Conservation (phyloP, 1,284 basidiomycete species). For the Singerocomus inundabilis region DNA sequence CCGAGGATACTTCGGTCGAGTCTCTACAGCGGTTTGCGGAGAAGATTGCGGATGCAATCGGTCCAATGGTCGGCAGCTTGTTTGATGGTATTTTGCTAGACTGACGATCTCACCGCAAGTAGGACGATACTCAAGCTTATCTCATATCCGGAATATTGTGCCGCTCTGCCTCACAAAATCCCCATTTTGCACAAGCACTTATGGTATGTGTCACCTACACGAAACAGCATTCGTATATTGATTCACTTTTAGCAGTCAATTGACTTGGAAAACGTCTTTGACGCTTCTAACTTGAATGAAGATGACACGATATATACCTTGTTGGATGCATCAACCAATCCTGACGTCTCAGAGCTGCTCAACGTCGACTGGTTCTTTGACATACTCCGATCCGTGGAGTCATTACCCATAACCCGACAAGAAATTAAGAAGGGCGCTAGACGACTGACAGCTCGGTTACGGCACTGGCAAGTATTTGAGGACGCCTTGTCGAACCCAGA, state of each 20-base stretch:
- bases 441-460: conserved; percentile 48
- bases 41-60: conserved; percentile 50
- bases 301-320: conserved; percentile 54
- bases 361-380: conserved; percentile 31
- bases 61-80: conserved; percentile 45
- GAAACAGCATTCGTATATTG: background rate
- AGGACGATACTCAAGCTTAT: conserved; percentile 57
- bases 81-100: background rate
- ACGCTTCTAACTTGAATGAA: conserved; percentile 46
- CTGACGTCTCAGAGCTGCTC: conserved; percentile 54
- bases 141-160: conserved; percentile 58
- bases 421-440: conserved; percentile 44
- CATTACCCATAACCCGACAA: conserved; percentile 38
- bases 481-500: conserved; percentile 56
- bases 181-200: conserved; percentile 40
- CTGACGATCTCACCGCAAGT: conserved; percentile 18
- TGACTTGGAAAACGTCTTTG: conserved; percentile 54
- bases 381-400: conserved; percentile 41
- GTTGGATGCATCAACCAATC: conserved; percentile 60
- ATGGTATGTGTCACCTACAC: conserved; percentile 38
- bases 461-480: conserved; percentile 60
- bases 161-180: conserved; percentile 62
- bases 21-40: conserved; percentile 51
- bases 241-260: conserved; percentile 47
- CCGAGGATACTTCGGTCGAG: conserved; percentile 50